Conservation (phyloP, 139 green algal species). For the Klebsormidium nitens region DNA sequence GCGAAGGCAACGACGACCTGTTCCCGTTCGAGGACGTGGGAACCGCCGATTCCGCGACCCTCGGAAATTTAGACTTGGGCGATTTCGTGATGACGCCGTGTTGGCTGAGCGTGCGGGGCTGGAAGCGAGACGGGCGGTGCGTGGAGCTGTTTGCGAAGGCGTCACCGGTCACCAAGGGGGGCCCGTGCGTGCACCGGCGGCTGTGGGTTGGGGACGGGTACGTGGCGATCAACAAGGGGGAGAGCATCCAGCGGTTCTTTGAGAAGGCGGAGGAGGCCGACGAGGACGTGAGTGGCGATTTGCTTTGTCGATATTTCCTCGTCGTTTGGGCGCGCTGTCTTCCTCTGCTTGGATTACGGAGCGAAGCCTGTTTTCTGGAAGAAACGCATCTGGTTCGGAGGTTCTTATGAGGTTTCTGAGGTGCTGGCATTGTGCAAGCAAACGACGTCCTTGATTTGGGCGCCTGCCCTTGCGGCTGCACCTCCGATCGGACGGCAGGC, state of each 20-base stretch:
- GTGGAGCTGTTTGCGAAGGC: slow-evolving; percentile 6
- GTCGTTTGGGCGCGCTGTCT: not conserved
- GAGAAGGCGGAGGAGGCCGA: slow-evolving; percentile 14
- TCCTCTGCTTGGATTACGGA: no score
- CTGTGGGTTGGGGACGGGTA: slow-evolving; percentile 11
- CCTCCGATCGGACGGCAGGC: no score
- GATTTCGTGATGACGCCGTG: not conserved
- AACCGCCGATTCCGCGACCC: not conserved
- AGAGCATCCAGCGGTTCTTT: slow-evolving; percentile 27
- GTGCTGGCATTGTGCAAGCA: no score
- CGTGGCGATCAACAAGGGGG: slow-evolving; percentile 18
- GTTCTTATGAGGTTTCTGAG: no score
- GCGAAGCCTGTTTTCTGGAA: no score
- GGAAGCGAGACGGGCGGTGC: slow-evolving; percentile 12
- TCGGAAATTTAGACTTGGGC: slow-evolving; percentile 4
- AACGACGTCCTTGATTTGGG: no score
- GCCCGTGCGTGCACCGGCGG: slow-evolving; percentile 6
- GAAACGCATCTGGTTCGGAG: no score
- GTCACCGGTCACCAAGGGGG: not conserved
- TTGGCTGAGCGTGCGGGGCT: slow-evolving; percentile 7
- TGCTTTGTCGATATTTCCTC: not conserved
- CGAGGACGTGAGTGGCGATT: not conserved
- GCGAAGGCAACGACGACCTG: slow-evolving; percentile 12
- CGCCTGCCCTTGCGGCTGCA: no score
- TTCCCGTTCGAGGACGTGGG: slow-evolving; percentile 18